Evolutionary conservation across 1,284 basidiomycete genomes (phyloP), one percentile per base, ranked within the genome.

Genomic region (Peniophora sp.): DNA sequence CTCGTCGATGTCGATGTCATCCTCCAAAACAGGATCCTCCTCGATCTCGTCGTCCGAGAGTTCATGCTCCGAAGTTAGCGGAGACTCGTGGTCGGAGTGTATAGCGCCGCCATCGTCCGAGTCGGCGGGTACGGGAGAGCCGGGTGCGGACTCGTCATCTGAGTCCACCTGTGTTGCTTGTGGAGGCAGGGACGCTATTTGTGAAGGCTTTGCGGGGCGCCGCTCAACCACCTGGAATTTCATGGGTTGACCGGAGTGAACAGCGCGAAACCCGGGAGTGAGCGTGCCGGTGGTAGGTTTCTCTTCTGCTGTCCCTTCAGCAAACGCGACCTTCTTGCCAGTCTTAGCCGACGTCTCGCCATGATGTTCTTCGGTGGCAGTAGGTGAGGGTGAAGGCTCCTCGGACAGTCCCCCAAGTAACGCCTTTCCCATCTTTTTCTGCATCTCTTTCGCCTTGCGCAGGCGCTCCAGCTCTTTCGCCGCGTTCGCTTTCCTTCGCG

Each of bases 381-480:
- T 8, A n/a, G 15, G 37, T 20, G 15, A n/a, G 34, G 34, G n/a
- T 36, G 34, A 10, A 36, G 34, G 8, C 37, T 20, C 37, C 43
- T 72, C 65, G 3, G 70, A 65, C 45, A 77, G 59, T 52, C 74
- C 75, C 48, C 65, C 64, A 37, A 88, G 55, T 37, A 89, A 68
- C 0, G 84, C 81, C 56, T 75, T 80, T 1, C 85, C 87, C 83
- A 89, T 86, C 65, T 79, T 85, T 68, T 79, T 85, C 62, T 87
- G 84, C 60, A 86, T 68, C 52, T 81, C 81, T 51, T 74, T 76
- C 2, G 75, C 70, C 35, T 72, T 72, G 53, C 77, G 77, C 34
- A 81, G 55, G 44, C 65, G 72, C 44, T 75, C 76, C 54, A 77
- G 68, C 57, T 85, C 80, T 17, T 67, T 68, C 51, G 71, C 73